These are phyloP conservation scores for Lupinus albus DNA, from an alignment of 306 rosid species.

Conservation along the genomic window DNA sequence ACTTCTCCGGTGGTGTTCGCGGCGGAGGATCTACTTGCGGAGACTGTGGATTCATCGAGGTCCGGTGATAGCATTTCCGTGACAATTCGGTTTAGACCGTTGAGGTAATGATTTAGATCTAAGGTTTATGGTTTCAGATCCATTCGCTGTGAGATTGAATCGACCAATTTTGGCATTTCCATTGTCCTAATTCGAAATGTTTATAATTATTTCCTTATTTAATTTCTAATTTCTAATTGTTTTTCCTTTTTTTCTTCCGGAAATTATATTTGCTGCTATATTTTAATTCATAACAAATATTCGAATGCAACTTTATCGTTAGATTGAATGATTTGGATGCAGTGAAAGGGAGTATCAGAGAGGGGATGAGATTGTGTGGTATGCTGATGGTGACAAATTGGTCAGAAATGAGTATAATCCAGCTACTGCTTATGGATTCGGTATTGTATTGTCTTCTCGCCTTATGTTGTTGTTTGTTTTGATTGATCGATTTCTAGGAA, in stretches of 20 bases:
- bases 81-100: conserved; percentile 95
- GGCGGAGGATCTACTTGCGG: conserved; percentile 68
- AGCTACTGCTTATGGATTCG: conserved; percentile 91
- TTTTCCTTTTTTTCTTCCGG: too few relatives aligned
- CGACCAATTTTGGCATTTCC: conserved; percentile 37
- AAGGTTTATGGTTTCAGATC: conserved; percentile 62
- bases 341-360: conserved; percentile 95
- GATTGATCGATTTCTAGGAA: not conserved
- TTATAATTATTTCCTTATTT: too few relatives aligned
- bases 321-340: conserved; percentile 49
- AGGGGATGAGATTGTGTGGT: conserved; percentile 98
- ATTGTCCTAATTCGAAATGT: conserved; percentile 24
- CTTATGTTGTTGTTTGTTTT: conserved; percentile 3
- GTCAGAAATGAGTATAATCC: conserved; percentile 94
- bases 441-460: conserved; percentile 52
- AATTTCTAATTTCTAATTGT: too few relatives aligned
- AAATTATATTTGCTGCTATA: too few relatives aligned
- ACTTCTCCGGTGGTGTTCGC: conserved; percentile 73
- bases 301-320: too few relatives aligned
- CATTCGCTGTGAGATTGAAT: conserved; percentile 40
- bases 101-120: conserved; percentile 90
- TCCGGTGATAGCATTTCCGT: conserved; percentile 92
- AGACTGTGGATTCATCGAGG: conserved; percentile 62
- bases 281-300: too few relatives aligned
- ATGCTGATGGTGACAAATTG: conserved; percentile 89